Base-by-base conservation (phyloP, 805 yeast genomes). In the Kodamaea sagamina region DNA sequence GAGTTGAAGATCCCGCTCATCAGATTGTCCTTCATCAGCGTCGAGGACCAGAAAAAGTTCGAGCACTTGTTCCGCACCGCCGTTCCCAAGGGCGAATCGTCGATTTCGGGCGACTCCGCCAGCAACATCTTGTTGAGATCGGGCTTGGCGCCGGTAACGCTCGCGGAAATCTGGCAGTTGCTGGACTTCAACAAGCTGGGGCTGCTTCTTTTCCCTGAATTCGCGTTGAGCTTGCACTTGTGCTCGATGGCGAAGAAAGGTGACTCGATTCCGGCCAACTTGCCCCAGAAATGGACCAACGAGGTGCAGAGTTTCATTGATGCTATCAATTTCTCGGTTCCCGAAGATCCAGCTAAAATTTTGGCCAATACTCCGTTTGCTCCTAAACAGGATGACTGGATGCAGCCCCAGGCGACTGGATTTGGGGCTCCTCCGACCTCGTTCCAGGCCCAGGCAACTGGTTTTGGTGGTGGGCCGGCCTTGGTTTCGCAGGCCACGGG, bases 111-210 rank as follows among this genome's bases (percentile, higher is more conserved):
- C 8, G 83, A 80, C 36, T 71, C 84, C 4, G 95, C 96, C 11
- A 80, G 90, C 52, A 82, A 81, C 48, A 83, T 92, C 47, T 72
- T 92, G 53, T 71, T 88, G 68, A 79, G 86, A 52, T 89, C 97
- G 0, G 87, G 88, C 5, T 71, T 92, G 42, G 71, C 79, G 32
- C 89, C 96, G 2, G 72, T 78, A 18, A 79, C 83, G 32, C 73
- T 92, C 53, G 92, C 92, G 2, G 88, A 81, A 53, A 85, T 92
- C 47, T 92, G 98, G 98, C 82, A 85, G 17, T 70, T 92, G 45
- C 78, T 95, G n/a, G 98, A 92, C 58, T 84, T 95, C 2, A 86
- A 82, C 53, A 84, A 81, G 55, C 82, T 93, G 6, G 98, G 98
- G 1, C 75, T 81, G 43, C 76, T 92, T 47, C 67, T 92, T 53